These are phyloP conservation scores for Lentinus tigrinus DNA, from an alignment of 768 basidiomycete species.

Conservation along the genomic window DNA sequence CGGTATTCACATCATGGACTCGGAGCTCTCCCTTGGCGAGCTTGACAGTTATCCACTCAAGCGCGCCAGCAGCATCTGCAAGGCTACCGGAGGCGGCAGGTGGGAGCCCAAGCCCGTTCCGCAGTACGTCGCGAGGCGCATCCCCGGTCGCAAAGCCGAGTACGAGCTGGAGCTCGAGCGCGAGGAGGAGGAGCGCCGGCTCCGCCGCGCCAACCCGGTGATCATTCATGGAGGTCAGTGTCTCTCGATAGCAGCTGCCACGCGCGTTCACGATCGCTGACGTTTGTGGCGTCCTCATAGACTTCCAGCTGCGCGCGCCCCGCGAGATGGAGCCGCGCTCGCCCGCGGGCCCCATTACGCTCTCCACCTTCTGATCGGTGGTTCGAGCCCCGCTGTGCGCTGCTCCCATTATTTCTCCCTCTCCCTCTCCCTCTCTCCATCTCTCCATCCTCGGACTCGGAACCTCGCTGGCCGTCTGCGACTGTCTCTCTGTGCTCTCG, in stretches of 20 bases:
- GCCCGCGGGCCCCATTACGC: conserved; percentile 45
- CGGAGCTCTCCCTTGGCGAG: conserved; percentile 44
- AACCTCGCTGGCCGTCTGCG: neutral
- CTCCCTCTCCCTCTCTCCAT: neutral
- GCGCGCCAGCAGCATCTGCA: conserved; percentile 67
- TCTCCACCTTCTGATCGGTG: conserved; percentile 58
- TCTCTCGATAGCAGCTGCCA: neutral
- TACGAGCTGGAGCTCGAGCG: conserved; percentile 72
- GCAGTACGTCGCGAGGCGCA: conserved; percentile 44
- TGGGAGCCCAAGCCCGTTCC: conserved; percentile 67
- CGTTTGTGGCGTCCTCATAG: conserved; percentile 28
- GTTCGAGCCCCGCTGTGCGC: neutral
- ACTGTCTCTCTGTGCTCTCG: neutral
- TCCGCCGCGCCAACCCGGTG: conserved; percentile 58
- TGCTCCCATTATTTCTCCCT: neutral
- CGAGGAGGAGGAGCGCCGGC: conserved; percentile 53
- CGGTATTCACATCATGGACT: conserved; percentile 9
- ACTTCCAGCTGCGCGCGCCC: conserved; percentile 67
- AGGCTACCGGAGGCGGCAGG: conserved; percentile 75
- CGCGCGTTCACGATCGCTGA: neutral
- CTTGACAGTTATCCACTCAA: conserved; percentile 73
- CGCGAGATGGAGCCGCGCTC: conserved; percentile 45
- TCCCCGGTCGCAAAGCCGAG: conserved; percentile 66
- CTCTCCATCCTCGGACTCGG: neutral
- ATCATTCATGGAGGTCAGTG: conserved; percentile 53